A percentile compares a stretch with the other conserved stretches of the same genome.
Conservation (phyloP, 441 rosid genomes). For the Flueggea neowawraea region DNA sequence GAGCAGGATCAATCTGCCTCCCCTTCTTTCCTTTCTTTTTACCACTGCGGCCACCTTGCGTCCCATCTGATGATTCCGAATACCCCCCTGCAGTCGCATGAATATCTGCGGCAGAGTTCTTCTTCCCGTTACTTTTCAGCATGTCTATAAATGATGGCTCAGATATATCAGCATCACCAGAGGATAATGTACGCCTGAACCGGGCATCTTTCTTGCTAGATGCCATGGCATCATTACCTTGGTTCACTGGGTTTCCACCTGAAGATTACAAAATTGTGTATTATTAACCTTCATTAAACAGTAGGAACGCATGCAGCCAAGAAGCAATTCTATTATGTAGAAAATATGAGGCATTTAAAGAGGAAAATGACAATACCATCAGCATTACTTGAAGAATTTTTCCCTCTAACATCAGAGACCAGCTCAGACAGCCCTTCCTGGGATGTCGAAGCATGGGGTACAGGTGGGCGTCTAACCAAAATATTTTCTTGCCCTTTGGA, state of each 20-base stretch:
- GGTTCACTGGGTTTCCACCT: conserved; percentile 12
- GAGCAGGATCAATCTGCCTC: conserved; percentile 56
- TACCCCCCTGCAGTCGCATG: conserved; percentile 19
- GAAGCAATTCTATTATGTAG: neutral
- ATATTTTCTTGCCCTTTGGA: conserved; percentile 28
- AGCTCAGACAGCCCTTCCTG: conserved; percentile 29
- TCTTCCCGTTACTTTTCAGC: conserved; percentile 36
- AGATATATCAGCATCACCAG: conserved; percentile 30
- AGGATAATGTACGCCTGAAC: conserved; percentile 38
- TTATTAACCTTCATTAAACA: neutral
- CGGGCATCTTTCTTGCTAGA: conserved; percentile 29
- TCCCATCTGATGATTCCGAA: conserved; percentile 25
- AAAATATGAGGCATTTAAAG: neutral
- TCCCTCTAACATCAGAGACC: conserved; percentile 18
- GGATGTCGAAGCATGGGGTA: conserved; percentile 25
- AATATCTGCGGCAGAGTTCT: conserved; percentile 10
- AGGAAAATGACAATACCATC: conserved; percentile 24
- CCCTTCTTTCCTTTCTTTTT: conserved; percentile 74
- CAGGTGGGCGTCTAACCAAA: conserved; percentile 35
- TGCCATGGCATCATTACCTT: conserved; percentile 17
- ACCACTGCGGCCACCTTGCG: conserved; percentile 36
- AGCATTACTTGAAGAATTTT: conserved; percentile 14
- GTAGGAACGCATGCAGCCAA: neutral
- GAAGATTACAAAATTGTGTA: conserved; percentile 1
- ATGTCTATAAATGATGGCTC: conserved; percentile 58